A percentile compares a stretch with the other conserved stretches of the same genome.
Conservation (phyloP, 306 rosid species). For the Dicorynia guianensis region DNA sequence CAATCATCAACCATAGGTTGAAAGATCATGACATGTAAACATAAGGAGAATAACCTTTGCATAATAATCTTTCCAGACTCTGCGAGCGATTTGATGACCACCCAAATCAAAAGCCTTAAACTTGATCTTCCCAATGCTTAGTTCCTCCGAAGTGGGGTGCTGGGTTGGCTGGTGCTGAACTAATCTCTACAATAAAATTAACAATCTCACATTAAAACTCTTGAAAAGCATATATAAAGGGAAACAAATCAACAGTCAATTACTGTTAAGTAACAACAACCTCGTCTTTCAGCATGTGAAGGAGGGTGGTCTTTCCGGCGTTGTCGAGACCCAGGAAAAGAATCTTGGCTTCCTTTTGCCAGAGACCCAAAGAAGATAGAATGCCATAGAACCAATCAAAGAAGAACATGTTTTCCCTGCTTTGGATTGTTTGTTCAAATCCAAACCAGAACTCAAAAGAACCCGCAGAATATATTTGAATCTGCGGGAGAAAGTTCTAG, state of each 20-base stretch:
- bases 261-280: conserved; percentile 23
- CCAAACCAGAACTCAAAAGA: not conserved
- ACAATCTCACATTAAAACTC: not conserved
- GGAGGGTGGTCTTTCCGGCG: conserved; percentile 67
- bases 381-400: conserved; percentile 73
- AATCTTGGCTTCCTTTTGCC: conserved; percentile 74
- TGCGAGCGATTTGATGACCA: conserved; percentile 67
- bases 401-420: conserved; percentile 52
- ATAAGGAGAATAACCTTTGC: conserved; percentile 52
- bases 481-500: conserved; percentile 19
- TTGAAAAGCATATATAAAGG: not conserved
- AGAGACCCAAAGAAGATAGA: conserved; percentile 66
- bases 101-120: conserved; percentile 80
- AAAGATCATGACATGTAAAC: not conserved
- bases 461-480: conserved; percentile 8
- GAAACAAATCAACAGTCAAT: not conserved
- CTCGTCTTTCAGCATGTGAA: conserved; percentile 73
- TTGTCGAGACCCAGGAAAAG: conserved; percentile 67
- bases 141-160: conserved; percentile 70
- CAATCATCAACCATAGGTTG: not conserved
- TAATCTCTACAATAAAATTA: conserved; percentile 51
- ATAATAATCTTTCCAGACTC: conserved; percentile 72
- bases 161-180: conserved; percentile 74
- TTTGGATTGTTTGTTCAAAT: not conserved
- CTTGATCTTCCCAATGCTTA: conserved; percentile 70